phyloP scores from a whole-genome alignment of 805 yeast species.

The Candida insectalens region DNA sequence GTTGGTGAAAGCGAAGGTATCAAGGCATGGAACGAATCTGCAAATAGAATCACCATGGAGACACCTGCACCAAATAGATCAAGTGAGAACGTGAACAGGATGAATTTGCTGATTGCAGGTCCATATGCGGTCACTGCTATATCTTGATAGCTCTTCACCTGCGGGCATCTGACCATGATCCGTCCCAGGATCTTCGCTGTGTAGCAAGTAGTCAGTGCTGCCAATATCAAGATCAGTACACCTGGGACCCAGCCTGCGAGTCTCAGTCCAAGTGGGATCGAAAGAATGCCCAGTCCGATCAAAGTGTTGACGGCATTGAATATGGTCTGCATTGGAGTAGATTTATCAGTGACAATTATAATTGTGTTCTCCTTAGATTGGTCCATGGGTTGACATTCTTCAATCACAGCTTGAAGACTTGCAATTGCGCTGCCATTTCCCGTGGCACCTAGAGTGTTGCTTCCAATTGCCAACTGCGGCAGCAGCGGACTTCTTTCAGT shows the following conservation, averaged over 20 bases:
- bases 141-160: slow-evolving; percentile 46
- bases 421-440: not conserved
- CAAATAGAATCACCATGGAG: slow-evolving; percentile 47
- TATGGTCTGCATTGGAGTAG: slow-evolving; percentile 66
- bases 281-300: slow-evolving; percentile 67
- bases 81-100: slow-evolving; percentile 39
- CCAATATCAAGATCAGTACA: slow-evolving; percentile 26
- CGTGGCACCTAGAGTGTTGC: not conserved
- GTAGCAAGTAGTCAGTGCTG: slow-evolving; percentile 40
- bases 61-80: slow-evolving; percentile 56
- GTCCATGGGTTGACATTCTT: not conserved
- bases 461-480: not conserved
- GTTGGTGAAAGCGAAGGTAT: slow-evolving; percentile 30
- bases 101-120: slow-evolving; percentile 28
- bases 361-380: not conserved
- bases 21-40: slow-evolving; percentile 48
- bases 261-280: slow-evolving; percentile 61
- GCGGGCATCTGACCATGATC: slow-evolving; percentile 30
- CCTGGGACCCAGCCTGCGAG: slow-evolving; percentile 63
- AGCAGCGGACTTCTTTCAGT: too few species aligned
- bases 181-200: slow-evolving; percentile 48
- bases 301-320: slow-evolving; percentile 71
- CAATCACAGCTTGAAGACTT: not conserved
- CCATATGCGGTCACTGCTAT: slow-evolving; percentile 47
- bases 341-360: slow-evolving; percentile 13